Evolutionary conservation across 306 rosid genomes (phyloP), one percentile per base, ranked within the genome.

Genomic region (Vigna unguiculata): DNA sequence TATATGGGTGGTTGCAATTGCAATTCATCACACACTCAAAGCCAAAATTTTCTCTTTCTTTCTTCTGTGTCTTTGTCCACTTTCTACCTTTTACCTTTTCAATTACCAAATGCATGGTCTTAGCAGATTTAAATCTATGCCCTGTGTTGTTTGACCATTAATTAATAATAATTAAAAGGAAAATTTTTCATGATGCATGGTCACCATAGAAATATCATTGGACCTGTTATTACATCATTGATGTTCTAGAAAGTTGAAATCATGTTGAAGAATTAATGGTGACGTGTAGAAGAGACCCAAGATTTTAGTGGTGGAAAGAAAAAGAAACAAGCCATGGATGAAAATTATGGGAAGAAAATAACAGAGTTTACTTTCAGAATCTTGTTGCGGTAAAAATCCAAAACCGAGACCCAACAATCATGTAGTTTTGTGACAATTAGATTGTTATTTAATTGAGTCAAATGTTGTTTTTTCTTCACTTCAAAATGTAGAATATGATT

Each of bases 161-260:
- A 38, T 2, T 38, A 8, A 38, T 8, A 9, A 8, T 38, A 38
- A 7, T 38, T 38, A 38, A 38, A 38, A 40, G 13, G 13, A 40
- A 40, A 40, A 2, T 40, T 40, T 8, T 9, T 8, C n/a, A 6
- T 16, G 54, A 6, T 5, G 19, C 54, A 49, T 49, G 32, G 65
- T 79, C 28, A 51, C 21, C 21, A 51, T 36, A 61, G 17, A 16
- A 36, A 36, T 60, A 3, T 34, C 59, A 13, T n/a, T 17, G 4
- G 48, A 49, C 49, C 72, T 48, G 65, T 71, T 38, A 8, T n/a
- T 38, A 48, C 66, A 36, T 78, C 30, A 52, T 78, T 40, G 45
- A 40, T 24, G 12, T 19, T 20, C 32, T 24, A 22, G 17, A 49
- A 49, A 78, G 25, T 49, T 71, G 4, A 38, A 40, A 19, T 60